Percentiles rank a stretch among this genome's conserved stretches.
phyloP scores from a whole-genome alignment of 1,139 yeast genomes.

The Candida sp. region DNA sequence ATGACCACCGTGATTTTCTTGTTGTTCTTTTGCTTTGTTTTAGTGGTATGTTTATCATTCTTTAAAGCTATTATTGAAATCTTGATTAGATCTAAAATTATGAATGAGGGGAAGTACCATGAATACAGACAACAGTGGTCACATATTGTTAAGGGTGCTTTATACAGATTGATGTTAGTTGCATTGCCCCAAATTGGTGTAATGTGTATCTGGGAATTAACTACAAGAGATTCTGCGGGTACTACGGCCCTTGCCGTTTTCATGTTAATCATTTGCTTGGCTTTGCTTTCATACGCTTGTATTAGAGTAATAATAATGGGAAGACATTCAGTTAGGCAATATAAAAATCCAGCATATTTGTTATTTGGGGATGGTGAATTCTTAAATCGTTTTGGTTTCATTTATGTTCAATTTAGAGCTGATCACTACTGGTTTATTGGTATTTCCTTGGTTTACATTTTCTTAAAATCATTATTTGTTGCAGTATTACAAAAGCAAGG shows the following conservation, averaged over 20 bases:
- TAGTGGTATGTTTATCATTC: constrained; percentile 60
- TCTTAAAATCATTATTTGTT: constrained; percentile 77
- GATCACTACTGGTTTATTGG: constrained; percentile 80
- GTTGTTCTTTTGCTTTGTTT: constrained; percentile 71
- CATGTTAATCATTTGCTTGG: constrained; percentile 53
- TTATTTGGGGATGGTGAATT: constrained; percentile 80
- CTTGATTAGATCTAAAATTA: constrained; percentile 54
- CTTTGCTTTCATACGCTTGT: constrained; percentile 71
- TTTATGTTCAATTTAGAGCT: constrained; percentile 90
- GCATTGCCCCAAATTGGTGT: constrained; percentile 86
- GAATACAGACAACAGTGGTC: constrained; percentile 84
- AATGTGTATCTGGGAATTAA: constrained; percentile 86
- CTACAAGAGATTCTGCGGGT: constrained; percentile 81
- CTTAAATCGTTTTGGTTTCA: constrained; percentile 86
- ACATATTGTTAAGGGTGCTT: constrained; percentile 78
- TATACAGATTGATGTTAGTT: constrained; percentile 76
- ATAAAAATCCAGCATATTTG: constrained; percentile 90
- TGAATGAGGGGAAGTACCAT: constrained; percentile 64
- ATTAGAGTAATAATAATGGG: constrained; percentile 70
- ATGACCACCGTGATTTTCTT: constrained; percentile 85
- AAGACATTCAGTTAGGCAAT: constrained; percentile 62
- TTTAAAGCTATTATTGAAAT: constrained; percentile 78
- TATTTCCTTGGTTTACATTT: constrained; percentile 59
- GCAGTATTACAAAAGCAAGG: constrained; percentile 84
- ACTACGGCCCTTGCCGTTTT: constrained; percentile 75